These are phyloP conservation scores for Teratosphaeria destructans DNA, from an alignment of 2,329 filamentous ascomycete genomes.

Conservation along the genomic window DNA sequence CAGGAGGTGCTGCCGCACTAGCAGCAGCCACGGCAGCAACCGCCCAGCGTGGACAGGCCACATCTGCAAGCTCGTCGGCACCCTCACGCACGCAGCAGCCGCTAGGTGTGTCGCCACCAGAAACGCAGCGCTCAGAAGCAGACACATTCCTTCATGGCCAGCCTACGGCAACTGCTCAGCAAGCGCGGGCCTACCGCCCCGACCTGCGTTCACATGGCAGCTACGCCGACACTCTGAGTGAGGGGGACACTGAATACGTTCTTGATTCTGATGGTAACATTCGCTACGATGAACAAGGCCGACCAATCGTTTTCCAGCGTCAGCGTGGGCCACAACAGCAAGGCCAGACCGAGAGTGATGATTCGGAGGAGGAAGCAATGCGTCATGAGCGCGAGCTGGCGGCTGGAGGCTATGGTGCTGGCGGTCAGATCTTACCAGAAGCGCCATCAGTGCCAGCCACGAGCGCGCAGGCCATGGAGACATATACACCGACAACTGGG, in stretches of 20 bases:
- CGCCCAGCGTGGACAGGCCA: constrained; percentile 4
- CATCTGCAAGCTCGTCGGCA: constrained; percentile 1
- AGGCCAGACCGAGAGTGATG: constrained; percentile 3
- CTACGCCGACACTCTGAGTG: constrained; percentile 42
- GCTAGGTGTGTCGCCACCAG: constrained; percentile 5
- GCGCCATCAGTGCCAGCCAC: constrained; percentile 20
- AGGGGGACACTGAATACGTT: constrained; percentile 63
- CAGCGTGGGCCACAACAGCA: not conserved
- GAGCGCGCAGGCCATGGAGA: constrained; percentile 24
- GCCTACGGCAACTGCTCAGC: constrained; percentile 4
- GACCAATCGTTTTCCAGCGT: constrained; percentile 45
- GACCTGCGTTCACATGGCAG: constrained; percentile 15
- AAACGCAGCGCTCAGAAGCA: constrained; percentile 32
- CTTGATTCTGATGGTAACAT: constrained; percentile 53
- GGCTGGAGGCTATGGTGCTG: constrained; percentile 32
- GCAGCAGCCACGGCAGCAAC: constrained; percentile 2
- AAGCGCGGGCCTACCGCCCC: constrained; percentile 25
- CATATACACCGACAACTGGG: constrained; percentile 12
- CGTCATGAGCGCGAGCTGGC: constrained; percentile 31
- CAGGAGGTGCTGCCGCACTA: not conserved
- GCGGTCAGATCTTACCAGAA: constrained; percentile 3
- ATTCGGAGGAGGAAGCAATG: constrained; percentile 7
- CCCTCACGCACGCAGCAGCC: not conserved
- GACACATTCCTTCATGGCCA: constrained; percentile 21
- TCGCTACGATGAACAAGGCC: constrained; percentile 50